Conservation (phyloP, 495 filamentous ascomycete species). For the Chlorociboria aeruginascens region DNA sequence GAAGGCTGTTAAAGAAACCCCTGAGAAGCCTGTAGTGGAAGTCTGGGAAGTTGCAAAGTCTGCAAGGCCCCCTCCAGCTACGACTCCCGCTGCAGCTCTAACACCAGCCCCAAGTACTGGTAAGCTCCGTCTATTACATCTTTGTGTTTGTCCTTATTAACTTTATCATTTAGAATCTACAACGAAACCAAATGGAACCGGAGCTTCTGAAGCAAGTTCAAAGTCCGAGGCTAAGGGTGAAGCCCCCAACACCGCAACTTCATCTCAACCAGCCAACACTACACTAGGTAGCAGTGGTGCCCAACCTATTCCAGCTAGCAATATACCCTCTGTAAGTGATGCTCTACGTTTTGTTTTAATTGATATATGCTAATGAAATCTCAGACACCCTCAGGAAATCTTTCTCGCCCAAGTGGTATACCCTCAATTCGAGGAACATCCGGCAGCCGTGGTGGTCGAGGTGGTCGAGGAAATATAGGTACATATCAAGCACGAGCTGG, state of each 20-base stretch:
- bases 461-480: constrained; percentile 19
- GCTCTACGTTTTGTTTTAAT: constrained; percentile 21
- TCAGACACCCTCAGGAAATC: constrained; percentile 21
- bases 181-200: constrained; percentile 7
- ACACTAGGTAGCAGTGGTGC: constrained; percentile 11
- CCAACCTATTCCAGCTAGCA: constrained; percentile 21
- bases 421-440: constrained; percentile 34
- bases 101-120: neutral
- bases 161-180: neutral
- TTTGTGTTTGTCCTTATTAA: neutral
- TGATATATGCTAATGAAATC: constrained; percentile 25
- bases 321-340: constrained; percentile 35
- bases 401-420: constrained; percentile 25
- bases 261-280: constrained; percentile 6
- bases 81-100: neutral
- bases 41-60: constrained; percentile 73
- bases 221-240: constrained; percentile 11
- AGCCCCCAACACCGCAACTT: neutral
- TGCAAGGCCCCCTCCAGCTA: constrained; percentile 44
- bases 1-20: constrained; percentile 71
- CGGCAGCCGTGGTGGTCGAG: constrained; percentile 26
- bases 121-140: neutral
- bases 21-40: constrained; percentile 64
- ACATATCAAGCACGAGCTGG: constrained; percentile 30
- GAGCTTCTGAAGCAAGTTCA: constrained; percentile 4